Evolutionary conservation across 306 rosid genomes (phyloP), one percentile per base, ranked within the genome.

Genomic region (Inga oerstediana): DNA sequence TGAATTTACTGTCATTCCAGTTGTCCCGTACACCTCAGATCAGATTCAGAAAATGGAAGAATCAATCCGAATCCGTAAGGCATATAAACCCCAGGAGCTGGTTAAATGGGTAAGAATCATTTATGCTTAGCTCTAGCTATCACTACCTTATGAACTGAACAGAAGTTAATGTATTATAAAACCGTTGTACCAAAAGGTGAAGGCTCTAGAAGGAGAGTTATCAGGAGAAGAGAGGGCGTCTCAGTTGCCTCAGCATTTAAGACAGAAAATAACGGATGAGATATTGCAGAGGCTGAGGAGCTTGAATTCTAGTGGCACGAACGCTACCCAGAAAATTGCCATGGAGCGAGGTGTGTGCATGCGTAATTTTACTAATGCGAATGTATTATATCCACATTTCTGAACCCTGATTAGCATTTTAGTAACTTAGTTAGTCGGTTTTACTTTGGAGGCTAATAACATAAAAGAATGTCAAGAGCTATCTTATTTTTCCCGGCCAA

Each of bases 11-110:
- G 67, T 46, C 37, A 64, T 84, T 80, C 77, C 87, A 96, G 99
- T 82, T 82, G 90, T 83, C 74, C 81, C 81, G 87, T 94, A 96
- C 89, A 92, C 88, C 52, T 93, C 97, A 39, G 97, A 94, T 88
- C 99, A 96, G 94, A 90, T 96, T 83, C 88, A 72, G 85, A 92
- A 86, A 85, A 96, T 94, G 97, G 99, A 92, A 82, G 98, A 96
- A 77, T 93, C 95, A 9, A 68, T 85, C 43, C 89, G 59, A 89
- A 91, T 93, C 83, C 91, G 98, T 17, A 87, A 88, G 88, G 85
- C 85, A n/a, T 88, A 88, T 48, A 84, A 88, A 80, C 99, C 99
- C 0, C 78, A 86, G 68, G 90, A 94, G 88, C 90, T 96, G 65
- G 64, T 92, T 74, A 91, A 90, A 90, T 84, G 85, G 98, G 99